phyloP scores from a whole-genome alignment of 2,329 filamentous ascomycete genomes.

The Pleochaeta shiraiana region DNA sequence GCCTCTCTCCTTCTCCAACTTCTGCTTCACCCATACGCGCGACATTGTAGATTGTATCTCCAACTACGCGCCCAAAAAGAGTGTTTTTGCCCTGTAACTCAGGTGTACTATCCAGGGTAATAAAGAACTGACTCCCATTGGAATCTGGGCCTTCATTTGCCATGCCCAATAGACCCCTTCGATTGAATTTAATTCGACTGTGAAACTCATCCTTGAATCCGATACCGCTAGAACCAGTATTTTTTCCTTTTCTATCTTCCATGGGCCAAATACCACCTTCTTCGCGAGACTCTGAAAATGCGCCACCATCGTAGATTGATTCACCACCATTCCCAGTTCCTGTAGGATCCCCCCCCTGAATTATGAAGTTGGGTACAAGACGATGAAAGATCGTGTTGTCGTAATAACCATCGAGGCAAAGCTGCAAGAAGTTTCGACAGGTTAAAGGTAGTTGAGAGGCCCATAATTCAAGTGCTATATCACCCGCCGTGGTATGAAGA shows the following conservation, averaged over 20 bases:
- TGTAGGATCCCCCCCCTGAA: slow-evolving; percentile 89
- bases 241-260: slow-evolving; percentile 39
- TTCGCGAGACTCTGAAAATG: slow-evolving; percentile 28
- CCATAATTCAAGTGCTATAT: slow-evolving; percentile 81
- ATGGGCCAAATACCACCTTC: slow-evolving; percentile 26
- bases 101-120: slow-evolving; percentile 66
- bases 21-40: slow-evolving; percentile 85
- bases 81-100: slow-evolving; percentile 84
- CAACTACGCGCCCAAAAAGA: slow-evolving; percentile 75
- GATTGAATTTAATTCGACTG: slow-evolving; percentile 77
- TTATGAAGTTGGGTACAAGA: slow-evolving; percentile 72
- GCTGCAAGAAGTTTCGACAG: slow-evolving; percentile 87
- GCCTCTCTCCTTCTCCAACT: slow-evolving; percentile 60
- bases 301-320: slow-evolving; percentile 74
- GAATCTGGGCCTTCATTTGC: slow-evolving; percentile 67
- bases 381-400: slow-evolving; percentile 87
- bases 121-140: slow-evolving; percentile 95
- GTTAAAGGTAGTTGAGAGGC: slow-evolving; percentile 84
- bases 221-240: slow-evolving; percentile 35
- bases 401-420: slow-evolving; percentile 91
- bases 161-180: slow-evolving; percentile 84
- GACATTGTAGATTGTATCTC: slow-evolving; percentile 90
- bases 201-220: slow-evolving; percentile 74
- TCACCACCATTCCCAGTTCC: slow-evolving; percentile 83
- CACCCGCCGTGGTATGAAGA: slow-evolving; percentile 73